phyloP scores from a whole-genome alignment of 805 yeast genomes.

The Starmerella vaccinii region DNA sequence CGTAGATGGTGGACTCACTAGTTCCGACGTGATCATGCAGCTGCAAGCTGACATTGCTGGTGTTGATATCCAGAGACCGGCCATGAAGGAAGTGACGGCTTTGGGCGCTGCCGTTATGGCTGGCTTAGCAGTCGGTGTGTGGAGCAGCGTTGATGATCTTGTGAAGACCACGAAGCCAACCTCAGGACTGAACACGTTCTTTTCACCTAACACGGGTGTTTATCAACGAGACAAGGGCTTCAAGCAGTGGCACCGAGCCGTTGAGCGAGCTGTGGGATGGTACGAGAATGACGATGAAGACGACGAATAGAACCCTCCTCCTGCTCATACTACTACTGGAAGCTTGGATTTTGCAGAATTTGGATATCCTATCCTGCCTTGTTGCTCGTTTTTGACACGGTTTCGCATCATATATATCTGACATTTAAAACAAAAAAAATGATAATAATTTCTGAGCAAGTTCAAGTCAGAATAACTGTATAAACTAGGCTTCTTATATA shows the following conservation, averaged over 20 bases:
- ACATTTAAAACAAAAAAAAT: too few relatives aligned
- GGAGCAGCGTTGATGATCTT: conserved; percentile 69
- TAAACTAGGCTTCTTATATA: too few relatives aligned
- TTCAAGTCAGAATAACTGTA: too few relatives aligned
- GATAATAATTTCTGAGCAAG: too few relatives aligned
- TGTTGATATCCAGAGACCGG: conserved; percentile 71
- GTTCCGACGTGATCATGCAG: conserved; percentile 83
- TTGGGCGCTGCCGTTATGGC: conserved; percentile 96
- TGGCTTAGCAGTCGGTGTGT: conserved; percentile 60
- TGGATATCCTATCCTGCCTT: too few relatives aligned
- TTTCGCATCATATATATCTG: too few relatives aligned
- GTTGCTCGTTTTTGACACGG: too few relatives aligned
- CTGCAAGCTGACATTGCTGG: conserved; percentile 89
- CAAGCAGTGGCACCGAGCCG: conserved; percentile 77
- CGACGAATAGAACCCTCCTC: not conserved
- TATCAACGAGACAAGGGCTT: conserved; percentile 53
- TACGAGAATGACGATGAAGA: conserved; percentile 21
- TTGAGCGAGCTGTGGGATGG: conserved; percentile 78
- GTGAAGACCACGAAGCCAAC: conserved; percentile 25
- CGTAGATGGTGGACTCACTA: conserved; percentile 94
- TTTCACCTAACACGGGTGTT: conserved; percentile 38
- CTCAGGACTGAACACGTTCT: conserved; percentile 21
- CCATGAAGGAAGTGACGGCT: conserved; percentile 83
- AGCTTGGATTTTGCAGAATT: too few relatives aligned
- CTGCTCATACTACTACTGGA: too few relatives aligned